Base-by-base conservation (phyloP, 768 basidiomycete genomes). In the Mycena maculata region DNA sequence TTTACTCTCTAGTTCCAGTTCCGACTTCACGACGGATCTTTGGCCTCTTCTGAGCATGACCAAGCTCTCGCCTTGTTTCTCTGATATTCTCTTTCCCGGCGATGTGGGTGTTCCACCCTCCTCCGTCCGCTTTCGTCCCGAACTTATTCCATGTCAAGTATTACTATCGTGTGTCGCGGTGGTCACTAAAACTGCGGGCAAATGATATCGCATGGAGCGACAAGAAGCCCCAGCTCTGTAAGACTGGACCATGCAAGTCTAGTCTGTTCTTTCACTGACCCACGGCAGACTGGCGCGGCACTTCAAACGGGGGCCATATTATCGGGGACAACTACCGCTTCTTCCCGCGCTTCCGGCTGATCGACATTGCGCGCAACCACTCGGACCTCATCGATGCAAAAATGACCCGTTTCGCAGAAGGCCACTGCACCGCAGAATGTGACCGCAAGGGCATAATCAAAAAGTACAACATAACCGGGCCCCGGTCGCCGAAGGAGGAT, bases 41-140 rank as follows among this genome's bases (percentile, higher is more conserved):
- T 70, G 69, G 69, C 69, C 69, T 11, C 57, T 70, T 11, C 49
- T 71, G 22, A 66, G 65, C 33, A 66, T 67, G 65, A 63, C 65
- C 4, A 70, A 70, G 47, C 13, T 67, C 16, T 63, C 65, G 6
- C 60, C 67, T 4, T 71, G 71, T 33, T 71, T 71, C 59, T 65
- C 71, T 9, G 71, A 71, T 31, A 69, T 71, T 25, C 60, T 71
- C 2, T 68, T 71, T 42, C 71, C 71, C 0, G 52, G 49, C 13
- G 57, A 48, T 42, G 69, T 67, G 33, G 4, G 20, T 30, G 1
- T 20, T 30, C 38, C 15, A 2, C 3, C 23, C n/a, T 25, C 20
- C 15, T 2, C 3, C 23, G 27, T 25, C 20, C 27, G n/a, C 39
- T 7, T 33, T 28, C 28, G n/a, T 11, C 47, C 39, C 1, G 12